Conservation (phyloP, 1,284 basidiomycete genomes). For the Ganoderma boninense region DNA sequence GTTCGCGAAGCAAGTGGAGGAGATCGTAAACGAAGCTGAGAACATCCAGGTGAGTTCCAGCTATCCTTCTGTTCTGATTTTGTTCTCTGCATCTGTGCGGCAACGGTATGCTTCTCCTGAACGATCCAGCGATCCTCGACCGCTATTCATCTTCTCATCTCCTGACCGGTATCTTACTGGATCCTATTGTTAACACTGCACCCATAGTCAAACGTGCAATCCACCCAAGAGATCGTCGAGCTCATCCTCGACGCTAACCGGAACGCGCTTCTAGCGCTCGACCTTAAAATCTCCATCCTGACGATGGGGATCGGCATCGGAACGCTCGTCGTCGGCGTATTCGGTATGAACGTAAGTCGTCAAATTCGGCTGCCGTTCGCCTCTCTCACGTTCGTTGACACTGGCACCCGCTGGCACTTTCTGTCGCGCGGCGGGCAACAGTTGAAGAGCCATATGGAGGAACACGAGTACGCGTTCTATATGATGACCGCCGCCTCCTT, state of each 20-base stretch:
- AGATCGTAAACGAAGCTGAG: slow-evolving; percentile 93
- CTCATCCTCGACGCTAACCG: slow-evolving; percentile 97
- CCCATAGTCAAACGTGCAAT: slow-evolving; percentile 86
- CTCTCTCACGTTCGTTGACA: slow-evolving; percentile 27
- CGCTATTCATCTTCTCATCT: neutral
- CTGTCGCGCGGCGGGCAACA: slow-evolving; percentile 39
- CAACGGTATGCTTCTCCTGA: neutral
- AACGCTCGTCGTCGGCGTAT: slow-evolving; percentile 90
- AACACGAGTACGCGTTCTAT: slow-evolving; percentile 73
- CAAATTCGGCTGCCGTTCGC: slow-evolving; percentile 18
- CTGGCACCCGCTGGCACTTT: slow-evolving; percentile 7
- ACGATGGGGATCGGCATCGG: slow-evolving; percentile 95
- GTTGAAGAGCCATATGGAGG: slow-evolving; percentile 76
- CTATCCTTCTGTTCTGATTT: neutral
- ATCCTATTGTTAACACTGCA: neutral
- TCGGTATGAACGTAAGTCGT: slow-evolving; percentile 92
- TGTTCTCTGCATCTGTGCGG: neutral
- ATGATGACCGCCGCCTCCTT: slow-evolving; percentile 65
- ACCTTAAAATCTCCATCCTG: slow-evolving; percentile 93
- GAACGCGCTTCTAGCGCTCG: slow-evolving; percentile 91
- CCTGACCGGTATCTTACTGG: neutral
- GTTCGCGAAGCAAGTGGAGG: slow-evolving; percentile 95
- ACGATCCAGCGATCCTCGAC: neutral
- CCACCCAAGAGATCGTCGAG: slow-evolving; percentile 97
- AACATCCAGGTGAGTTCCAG: slow-evolving; percentile 74